phyloP scores from a whole-genome alignment of 176 grass and related monocot genomes.

The Secale cereale region DNA sequence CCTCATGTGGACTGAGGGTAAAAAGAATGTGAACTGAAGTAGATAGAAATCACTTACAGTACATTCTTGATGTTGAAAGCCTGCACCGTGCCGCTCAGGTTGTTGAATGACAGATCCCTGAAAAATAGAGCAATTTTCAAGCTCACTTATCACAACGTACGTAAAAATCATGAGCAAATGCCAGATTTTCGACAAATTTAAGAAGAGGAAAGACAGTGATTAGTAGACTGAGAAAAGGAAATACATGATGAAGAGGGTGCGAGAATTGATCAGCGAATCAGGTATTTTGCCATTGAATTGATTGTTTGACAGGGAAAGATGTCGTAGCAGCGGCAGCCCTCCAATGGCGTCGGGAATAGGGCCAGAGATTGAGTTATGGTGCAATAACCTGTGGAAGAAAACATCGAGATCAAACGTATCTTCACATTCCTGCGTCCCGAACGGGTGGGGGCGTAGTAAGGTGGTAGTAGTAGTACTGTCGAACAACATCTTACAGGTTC shows the following conservation, averaged over 20 bases:
- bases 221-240: neutral
- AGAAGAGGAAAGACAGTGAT: neutral
- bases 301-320: constrained; percentile 69
- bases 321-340: constrained; percentile 42
- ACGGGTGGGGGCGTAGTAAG: neutral
- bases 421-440: neutral
- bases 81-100: constrained; percentile 58
- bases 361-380: constrained; percentile 66
- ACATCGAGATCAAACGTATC: neutral
- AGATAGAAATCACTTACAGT: constrained; percentile 40
- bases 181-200: neutral
- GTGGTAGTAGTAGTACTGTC: neutral
- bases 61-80: constrained; percentile 22
- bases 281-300: constrained; percentile 67
- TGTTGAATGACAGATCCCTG: constrained; percentile 90
- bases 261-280: constrained; percentile 48
- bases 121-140: neutral
- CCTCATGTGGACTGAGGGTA: neutral
- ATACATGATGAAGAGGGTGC: constrained; percentile 47
- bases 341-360: constrained; percentile 57
- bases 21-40: constrained; percentile 13
- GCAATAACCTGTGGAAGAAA: constrained; percentile 43
- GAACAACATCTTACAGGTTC: constrained; percentile 45
- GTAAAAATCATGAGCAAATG: neutral
- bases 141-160: neutral